Evolutionary conservation across 2,329 filamentous ascomycete species (phyloP).

Genomic region (Ilyonectria robusta): DNA sequence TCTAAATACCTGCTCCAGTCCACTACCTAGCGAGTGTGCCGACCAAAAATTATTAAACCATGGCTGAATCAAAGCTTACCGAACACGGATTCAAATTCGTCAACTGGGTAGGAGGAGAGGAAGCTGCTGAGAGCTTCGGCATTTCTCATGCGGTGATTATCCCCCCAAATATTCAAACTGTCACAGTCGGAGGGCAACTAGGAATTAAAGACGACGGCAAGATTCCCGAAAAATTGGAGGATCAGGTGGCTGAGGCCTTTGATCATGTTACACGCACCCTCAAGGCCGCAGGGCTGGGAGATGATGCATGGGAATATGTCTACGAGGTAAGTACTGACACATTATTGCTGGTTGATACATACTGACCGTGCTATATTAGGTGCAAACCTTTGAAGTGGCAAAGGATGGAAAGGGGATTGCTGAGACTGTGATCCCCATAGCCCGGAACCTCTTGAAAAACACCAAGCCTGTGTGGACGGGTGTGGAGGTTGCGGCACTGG

Average conservation of each 20-base stretch:
- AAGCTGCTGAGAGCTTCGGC: slow-evolving; percentile 20
- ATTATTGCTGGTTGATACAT: too few species aligned
- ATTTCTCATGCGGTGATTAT: slow-evolving; percentile 23
- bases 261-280: slow-evolving; percentile 13
- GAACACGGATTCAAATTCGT: slow-evolving; percentile 16
- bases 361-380: neutral
- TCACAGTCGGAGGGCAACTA: slow-evolving; percentile 21
- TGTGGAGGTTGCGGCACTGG: slow-evolving; percentile 16
- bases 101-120: slow-evolving; percentile 26
- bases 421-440: slow-evolving; percentile 4
- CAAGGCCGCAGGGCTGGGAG: slow-evolving; percentile 20
- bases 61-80: slow-evolving; percentile 1
- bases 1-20: too few species aligned
- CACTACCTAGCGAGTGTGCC: neutral
- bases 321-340: slow-evolving; percentile 16
- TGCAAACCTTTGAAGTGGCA: slow-evolving; percentile 20
- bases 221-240: slow-evolving; percentile 16
- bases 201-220: slow-evolving; percentile 23
- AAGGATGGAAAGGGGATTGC: slow-evolving; percentile 19
- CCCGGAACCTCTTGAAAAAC: slow-evolving; percentile 9
- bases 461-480: slow-evolving; percentile 26
- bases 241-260: slow-evolving; percentile 20
- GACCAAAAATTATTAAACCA: neutral
- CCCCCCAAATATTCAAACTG: slow-evolving; percentile 5
- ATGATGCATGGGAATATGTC: slow-evolving; percentile 28